Evolutionary conservation across 1,139 yeast species (phyloP), one percentile per base, ranked within the genome.

Genomic region (Geotrichum fermentans): DNA sequence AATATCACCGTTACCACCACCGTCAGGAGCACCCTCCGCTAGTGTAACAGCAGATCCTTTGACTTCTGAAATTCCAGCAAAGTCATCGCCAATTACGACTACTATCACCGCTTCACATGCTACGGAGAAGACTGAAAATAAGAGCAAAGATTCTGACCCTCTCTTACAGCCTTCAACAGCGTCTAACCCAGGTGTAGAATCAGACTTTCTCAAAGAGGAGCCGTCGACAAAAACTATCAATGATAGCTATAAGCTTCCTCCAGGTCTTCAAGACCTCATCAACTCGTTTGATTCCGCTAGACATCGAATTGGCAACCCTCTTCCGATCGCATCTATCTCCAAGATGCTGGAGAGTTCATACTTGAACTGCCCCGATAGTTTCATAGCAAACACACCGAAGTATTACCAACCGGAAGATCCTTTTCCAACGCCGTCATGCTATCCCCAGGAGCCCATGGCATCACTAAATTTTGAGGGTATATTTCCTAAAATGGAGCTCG

Each of bases 291-390:
- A 75, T 38, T 63, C 66, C 3, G 75, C 78, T 2, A 70, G 70
- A 54, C 64, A 67, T 32, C 65, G 79, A 26, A 61, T 76, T 8
- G 63, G 65, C 11, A 65, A 69, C 21, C 87, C 89, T 35, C 73
- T 80, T 30, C 76, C 84, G 7, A 73, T 80, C 51, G 74, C 74
- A 17, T 70, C 77, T 6, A 81, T 85, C 39, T 72, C 79, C 52
- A 73, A 72, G 49, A 67, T 79, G 57, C 71, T 90, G 57, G 95
- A 89, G 64, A 75, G 77, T 2, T 89, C 97, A 1, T 74, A 87
- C 54, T 72, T 87, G 59, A 84, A 86, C 61, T 88, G 97, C 65
- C 98, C 99, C 0, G 97, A 92, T 66, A 87, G 97, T 1, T 77
- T 82, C 54, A 94, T 90, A 64, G 84, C 96, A 1, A 97, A 92